Evolutionary conservation across 31 red algal genomes (phyloP).

Genomic region (Odonthalia washingtoniensis): DNA sequence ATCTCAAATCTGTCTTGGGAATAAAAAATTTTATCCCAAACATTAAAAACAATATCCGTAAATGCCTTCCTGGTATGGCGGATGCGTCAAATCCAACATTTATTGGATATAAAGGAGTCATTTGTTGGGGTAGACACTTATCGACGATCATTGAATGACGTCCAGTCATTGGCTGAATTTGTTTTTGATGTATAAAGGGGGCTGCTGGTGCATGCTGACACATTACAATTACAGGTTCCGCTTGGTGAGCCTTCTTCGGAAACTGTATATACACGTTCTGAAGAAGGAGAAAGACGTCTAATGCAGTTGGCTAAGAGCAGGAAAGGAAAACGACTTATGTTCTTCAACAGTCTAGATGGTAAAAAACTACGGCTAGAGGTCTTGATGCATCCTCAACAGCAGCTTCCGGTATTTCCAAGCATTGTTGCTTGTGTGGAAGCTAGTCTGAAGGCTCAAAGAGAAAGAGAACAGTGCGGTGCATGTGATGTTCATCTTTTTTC

Average conservation of each 20-base stretch:
- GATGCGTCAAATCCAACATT: constrained; percentile 11
- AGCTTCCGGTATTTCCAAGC: not conserved
- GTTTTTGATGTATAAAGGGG: constrained; percentile 40
- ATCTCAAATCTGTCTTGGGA: constrained; percentile 40
- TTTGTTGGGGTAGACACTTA: constrained; percentile 14
- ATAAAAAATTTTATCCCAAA: constrained; percentile 26
- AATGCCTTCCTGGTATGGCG: constrained; percentile 38
- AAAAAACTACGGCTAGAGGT: not conserved
- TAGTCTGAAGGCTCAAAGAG: not conserved
- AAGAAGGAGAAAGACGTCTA: not conserved
- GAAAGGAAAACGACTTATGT: not conserved
- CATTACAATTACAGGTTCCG: not conserved
- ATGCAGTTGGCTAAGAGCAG: not conserved
- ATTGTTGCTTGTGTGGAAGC: not conserved
- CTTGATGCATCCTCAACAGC: not conserved
- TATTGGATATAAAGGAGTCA: not conserved
- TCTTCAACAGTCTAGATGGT: constrained; percentile 28
- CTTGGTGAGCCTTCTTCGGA: not conserved
- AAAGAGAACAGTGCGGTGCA: not conserved
- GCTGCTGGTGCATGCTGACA: constrained; percentile 35
- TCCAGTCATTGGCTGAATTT: constrained; percentile 32
- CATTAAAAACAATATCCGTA: not conserved
- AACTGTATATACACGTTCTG: too few species aligned
- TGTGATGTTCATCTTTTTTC: too few species aligned
- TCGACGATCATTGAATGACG: constrained; percentile 6